phyloP scores from a whole-genome alignment of 768 basidiomycete species.

The Podaxis sp. region DNA sequence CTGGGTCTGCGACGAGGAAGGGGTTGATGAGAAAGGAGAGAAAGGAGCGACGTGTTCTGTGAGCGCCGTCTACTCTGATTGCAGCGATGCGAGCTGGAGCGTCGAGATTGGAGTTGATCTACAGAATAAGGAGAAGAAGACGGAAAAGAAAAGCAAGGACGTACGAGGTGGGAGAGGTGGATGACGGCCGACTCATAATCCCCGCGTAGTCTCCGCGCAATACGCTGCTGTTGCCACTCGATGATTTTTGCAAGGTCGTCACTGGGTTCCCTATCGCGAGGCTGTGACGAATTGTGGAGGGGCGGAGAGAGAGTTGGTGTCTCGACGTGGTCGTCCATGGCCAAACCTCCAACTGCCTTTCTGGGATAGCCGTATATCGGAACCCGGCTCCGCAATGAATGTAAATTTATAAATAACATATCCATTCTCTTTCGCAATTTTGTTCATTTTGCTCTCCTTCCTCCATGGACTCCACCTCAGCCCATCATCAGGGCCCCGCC shows the following conservation, averaged over 20 bases:
- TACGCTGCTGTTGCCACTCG: constrained; percentile 76
- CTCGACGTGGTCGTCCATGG: constrained; percentile 17
- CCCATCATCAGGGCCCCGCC: too few relatives aligned
- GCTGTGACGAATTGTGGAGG: constrained; percentile 50
- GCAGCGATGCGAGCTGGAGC: constrained; percentile 67
- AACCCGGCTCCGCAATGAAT: too few relatives aligned
- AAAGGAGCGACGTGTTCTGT: constrained; percentile 73
- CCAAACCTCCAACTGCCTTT: constrained; percentile 5
- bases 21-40: constrained; percentile 76
- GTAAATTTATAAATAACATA: too few relatives aligned
- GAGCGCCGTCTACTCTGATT: constrained; percentile 82
- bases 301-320: constrained; percentile 32
- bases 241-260: constrained; percentile 52
- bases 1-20: constrained; percentile 29
- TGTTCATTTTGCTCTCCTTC: neutral
- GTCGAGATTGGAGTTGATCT: constrained; percentile 70
- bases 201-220: constrained; percentile 62
- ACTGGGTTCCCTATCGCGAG: constrained; percentile 54
- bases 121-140: neutral
- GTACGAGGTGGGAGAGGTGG: constrained; percentile 62
- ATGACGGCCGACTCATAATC: constrained; percentile 74
- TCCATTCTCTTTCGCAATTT: too few relatives aligned
- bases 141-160: constrained; percentile 38
- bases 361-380: neutral
- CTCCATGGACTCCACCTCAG: constrained; percentile 12